Evolutionary conservation across 2,329 filamentous ascomycete species (phyloP), one percentile per base, ranked within the genome.

Genomic region (Alternaria brassicicola): DNA sequence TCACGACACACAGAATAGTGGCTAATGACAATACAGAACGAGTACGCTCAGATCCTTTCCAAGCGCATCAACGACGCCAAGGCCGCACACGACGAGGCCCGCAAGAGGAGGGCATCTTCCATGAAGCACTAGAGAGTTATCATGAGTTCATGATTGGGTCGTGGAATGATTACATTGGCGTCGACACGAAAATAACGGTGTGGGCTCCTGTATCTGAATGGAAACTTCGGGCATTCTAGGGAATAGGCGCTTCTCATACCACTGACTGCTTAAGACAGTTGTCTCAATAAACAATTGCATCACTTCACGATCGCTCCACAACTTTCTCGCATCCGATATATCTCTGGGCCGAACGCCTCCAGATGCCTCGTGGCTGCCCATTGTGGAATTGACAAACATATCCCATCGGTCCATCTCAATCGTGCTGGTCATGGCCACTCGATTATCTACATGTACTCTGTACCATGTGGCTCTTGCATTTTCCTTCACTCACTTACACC

Each of bases 31-130:
- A 50, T 51, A n/a, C 74, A 98, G 94, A 93, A 92, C 85, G 95
- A 99, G 85, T 99, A 99, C 84, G 89, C 93, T 75, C 89, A 94
- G 84, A 83, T 98, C 82, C 88, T 99, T 67, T 92, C 95, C 85
- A 96, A 95, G 91, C 95, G 95, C 85, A 92, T 98, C 78, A 86
- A 88, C 79, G 95, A 99, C 86, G 91, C 93, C 86, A 97, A 97
- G 88, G 86, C 90, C 80, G 89, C 90, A 84, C 94, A 95, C 86
- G 89, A 89, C 76, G 94, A 98, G 85, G 85, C 90, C 82, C 92
- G 93, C 86, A 98, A 98, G 93, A 89, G 95, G 81, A 89, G 95
- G 81, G 94, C 94, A 76, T 96, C 91, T 81, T 97, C 94, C 78
- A 75, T 77, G 73, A 76, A 67, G 72, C 75, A 77, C 66, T 77